Percentiles rank a stretch among this genome's conserved stretches.
These are phyloP conservation scores for Pythium dissotocum DNA, from an alignment of 352 stramenopile species.

Conservation along the genomic window DNA sequence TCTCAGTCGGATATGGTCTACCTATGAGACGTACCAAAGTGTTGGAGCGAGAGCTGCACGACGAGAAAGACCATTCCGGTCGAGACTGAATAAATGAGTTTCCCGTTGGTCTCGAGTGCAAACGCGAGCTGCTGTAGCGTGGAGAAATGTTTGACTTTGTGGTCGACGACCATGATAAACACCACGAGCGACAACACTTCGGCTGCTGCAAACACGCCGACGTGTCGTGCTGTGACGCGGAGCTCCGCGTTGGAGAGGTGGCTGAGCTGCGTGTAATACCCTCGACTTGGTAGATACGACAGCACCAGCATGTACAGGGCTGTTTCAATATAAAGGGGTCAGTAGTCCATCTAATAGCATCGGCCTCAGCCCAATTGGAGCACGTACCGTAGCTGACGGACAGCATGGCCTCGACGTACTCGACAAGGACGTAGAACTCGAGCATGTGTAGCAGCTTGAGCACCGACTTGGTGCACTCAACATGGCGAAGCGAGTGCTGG, in stretches of 20 bases:
- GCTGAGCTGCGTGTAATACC: neutral
- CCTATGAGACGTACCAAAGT: neutral
- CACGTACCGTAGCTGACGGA: neutral
- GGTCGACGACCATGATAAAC: neutral
- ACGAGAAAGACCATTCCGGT: neutral
- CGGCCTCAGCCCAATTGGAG: no score
- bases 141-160: neutral
- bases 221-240: neutral
- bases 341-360: no score
- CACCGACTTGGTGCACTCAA: neutral
- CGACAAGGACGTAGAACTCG: neutral
- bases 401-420: neutral
- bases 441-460: neutral
- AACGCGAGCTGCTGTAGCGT: neutral
- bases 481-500: neutral
- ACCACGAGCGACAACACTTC: neutral
- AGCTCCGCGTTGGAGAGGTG: neutral
- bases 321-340: no score
- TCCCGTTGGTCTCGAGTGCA: neutral
- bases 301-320: neutral
- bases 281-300: neutral
- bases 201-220: neutral
- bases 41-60: neutral
- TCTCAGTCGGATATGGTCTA: no score
- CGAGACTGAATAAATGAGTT: neutral